A percentile compares a stretch with the other conserved stretches of the same genome.
Conservation (phyloP, 192 early-diverging fungal species). For the Borealophlyctis nickersoniae region DNA sequence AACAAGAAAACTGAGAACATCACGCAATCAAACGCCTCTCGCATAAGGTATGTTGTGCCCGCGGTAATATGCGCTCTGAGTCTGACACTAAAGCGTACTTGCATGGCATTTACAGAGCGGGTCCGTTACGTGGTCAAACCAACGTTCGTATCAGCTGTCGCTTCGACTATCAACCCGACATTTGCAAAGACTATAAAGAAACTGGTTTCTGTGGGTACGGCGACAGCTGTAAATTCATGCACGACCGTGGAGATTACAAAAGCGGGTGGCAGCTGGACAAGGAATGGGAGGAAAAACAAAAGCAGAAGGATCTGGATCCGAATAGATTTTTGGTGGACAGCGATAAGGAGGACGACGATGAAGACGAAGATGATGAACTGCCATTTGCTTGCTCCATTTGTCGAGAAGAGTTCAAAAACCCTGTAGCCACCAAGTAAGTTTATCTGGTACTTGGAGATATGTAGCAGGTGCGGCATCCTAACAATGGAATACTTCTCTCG, state of each 20-base stretch:
- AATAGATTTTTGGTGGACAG: conserved; percentile 47
- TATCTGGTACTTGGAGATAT: conserved; percentile 1
- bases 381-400: conserved; percentile 97
- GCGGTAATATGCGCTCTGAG: too few species aligned
- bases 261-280: conserved; percentile 95
- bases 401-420: conserved; percentile 79
- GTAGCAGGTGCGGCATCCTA: neutral
- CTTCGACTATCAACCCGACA: conserved; percentile 96
- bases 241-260: conserved; percentile 97
- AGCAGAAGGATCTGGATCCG: conserved; percentile 40
- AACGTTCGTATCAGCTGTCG: conserved; percentile 77
- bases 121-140: conserved; percentile 66
- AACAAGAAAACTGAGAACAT: conserved; percentile 58
- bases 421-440: conserved; percentile 80
- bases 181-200: conserved; percentile 98
- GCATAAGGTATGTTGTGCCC: too few species aligned
- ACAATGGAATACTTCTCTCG: neutral
- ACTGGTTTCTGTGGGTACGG: conserved; percentile 85
- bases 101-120: too few species aligned
- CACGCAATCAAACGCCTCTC: conserved; percentile 49
- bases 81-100: too few species aligned
- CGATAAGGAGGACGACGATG: conserved; percentile 44
- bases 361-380: conserved; percentile 70
- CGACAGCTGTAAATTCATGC: conserved; percentile 96
- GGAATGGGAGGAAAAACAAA: conserved; percentile 87